phyloP scores from a whole-genome alignment of 495 filamentous ascomycete species.

The Trichoderma parareesei region DNA sequence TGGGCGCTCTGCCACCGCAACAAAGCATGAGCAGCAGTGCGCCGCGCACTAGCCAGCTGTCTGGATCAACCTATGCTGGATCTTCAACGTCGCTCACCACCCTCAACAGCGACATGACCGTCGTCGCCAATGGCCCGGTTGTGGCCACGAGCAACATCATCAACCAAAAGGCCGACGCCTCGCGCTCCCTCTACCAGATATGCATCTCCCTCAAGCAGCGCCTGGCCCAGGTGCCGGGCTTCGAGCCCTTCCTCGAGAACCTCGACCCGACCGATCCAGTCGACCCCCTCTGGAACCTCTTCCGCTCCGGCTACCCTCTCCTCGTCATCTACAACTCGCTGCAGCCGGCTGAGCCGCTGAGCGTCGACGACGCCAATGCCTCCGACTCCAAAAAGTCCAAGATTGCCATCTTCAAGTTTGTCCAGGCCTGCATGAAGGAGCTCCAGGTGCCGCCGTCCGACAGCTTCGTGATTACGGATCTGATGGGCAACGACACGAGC shows the following conservation, averaged over 20 bases:
- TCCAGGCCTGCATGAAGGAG: conserved; percentile 50
- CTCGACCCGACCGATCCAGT: conserved; percentile 63
- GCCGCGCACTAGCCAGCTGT: conserved; percentile 45
- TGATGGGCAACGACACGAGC: conserved; percentile 90
- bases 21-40: conserved; percentile 35
- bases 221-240: conserved; percentile 72
- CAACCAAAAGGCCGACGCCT: conserved; percentile 83
- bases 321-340: conserved; percentile 84
- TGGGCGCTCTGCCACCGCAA: conserved; percentile 20
- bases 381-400: conserved; percentile 59
- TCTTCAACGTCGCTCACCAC: conserved; percentile 42
- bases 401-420: conserved; percentile 48
- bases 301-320: conserved; percentile 76
- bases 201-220: conserved; percentile 76
- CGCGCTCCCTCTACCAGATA: conserved; percentile 86
- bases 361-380: conserved; percentile 49
- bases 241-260: conserved; percentile 61
- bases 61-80: conserved; percentile 38
- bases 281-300: conserved; percentile 79
- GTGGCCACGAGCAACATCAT: conserved; percentile 82
- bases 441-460: conserved; percentile 70
- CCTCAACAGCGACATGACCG: conserved; percentile 33
- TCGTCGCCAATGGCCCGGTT: conserved; percentile 47
- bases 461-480: conserved; percentile 83
- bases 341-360: conserved; percentile 53